Evolutionary conservation across 2,329 filamentous ascomycete species (phyloP).

Genomic region (Decorospora gaudefroyi): DNA sequence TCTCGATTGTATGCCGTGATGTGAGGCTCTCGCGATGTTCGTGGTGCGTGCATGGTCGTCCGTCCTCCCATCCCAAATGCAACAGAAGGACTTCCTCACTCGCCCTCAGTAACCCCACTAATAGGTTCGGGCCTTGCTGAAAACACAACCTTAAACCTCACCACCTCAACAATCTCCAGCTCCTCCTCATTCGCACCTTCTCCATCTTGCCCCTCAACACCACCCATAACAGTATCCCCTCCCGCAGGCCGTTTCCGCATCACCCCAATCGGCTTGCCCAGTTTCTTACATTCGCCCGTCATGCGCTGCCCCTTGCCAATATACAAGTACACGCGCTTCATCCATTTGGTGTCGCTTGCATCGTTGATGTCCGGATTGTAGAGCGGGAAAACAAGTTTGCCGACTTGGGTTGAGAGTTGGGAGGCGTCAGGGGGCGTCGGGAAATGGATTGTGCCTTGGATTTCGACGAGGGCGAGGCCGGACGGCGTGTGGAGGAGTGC

Average conservation of each 20-base stretch:
- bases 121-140: conserved; percentile 84
- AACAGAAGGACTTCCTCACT: too few relatives aligned
- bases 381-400: conserved; percentile 77
- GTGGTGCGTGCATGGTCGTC: too few relatives aligned
- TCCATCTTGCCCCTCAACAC: conserved; percentile 8
- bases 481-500: conserved; percentile 84
- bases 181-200: conserved; percentile 49
- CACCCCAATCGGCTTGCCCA: conserved; percentile 78
- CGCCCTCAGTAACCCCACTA: conserved; percentile 29
- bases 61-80: too few relatives aligned
- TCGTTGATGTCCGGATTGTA: conserved; percentile 60
- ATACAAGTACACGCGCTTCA: conserved; percentile 87
- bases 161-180: conserved; percentile 83
- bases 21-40: too few relatives aligned
- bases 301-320: conserved; percentile 87
- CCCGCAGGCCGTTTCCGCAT: conserved; percentile 56
- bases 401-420: conserved; percentile 59
- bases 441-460: conserved; percentile 88
- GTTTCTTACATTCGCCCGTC: conserved; percentile 86
- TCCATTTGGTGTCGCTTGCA: conserved; percentile 70
- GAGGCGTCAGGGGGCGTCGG: conserved; percentile 59
- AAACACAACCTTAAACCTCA: conserved; percentile 87
- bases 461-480: conserved; percentile 85
- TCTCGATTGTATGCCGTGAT: too few relatives aligned
- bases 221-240: conserved; percentile 37